Base-by-base conservation (phyloP, 169 alveolate genomes). In the Eimeria sp. region DNA sequence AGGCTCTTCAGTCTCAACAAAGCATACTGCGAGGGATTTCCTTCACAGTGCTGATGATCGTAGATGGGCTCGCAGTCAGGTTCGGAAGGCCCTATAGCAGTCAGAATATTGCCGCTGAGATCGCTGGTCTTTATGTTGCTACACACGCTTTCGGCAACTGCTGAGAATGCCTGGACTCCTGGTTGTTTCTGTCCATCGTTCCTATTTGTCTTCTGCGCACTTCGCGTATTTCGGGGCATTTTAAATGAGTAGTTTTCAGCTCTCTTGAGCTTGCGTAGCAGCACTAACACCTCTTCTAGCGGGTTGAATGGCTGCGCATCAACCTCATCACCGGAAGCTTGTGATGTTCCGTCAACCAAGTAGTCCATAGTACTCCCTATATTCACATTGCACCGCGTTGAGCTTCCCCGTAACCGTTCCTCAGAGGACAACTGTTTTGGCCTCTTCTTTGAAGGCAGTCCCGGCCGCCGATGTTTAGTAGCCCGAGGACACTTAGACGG, bases 221-320 rank as follows among this genome's bases (percentile, higher is more conserved):
- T 40, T 22, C 51, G 58, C 67, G 63, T 87, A 67, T 43, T 45
- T 6, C 75, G 92, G 27, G 65, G 27, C 25, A 61, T 25, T 27
- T 47, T 51, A 54, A 87, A 27, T 49, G 83, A 51, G 27, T 65
- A 87, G 70, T 27, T 87, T 40, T 87, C 94, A 43, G 82, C 54
- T 43, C 65, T 87, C 40, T 65, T 87, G n/a, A 65, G 25, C 94
- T 87, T 87, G 34, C 83, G 61, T 70, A 87, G n/a, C 51, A 65
- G 65, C 83, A 63, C 83, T 34, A 87, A 45, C 83, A 65, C 82
- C 94, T 87, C 94, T 25, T 87, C 94, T 34, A 87, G 65, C 22
- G 94, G 94, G 27, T 87, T 65, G 94, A 87, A 63, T 30, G 83
- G 67, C 43, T 63, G 83, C 43, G 83, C 25, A 61, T 63, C 83